Evolutionary conservation across 78 protist genomes (phyloP), one percentile per base, ranked within the genome.

Genomic region (Anaeramoeba flamelloides): DNA sequence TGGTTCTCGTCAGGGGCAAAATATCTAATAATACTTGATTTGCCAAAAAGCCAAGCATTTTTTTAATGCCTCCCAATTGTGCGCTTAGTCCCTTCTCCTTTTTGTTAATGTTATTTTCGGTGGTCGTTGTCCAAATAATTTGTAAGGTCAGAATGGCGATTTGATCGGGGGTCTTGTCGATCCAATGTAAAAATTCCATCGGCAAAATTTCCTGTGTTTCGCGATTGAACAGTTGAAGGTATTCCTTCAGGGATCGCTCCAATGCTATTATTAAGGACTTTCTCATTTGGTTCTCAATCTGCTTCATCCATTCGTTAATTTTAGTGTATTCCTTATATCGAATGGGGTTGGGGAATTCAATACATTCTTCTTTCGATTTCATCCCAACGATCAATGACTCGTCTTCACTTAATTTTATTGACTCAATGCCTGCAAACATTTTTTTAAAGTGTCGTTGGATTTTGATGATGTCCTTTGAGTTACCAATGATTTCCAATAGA

Each of bases 401-500:
- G 39, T 82, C 90, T 3, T 85, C 90, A 31, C 79, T 84, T 33
- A 91, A 80, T 1, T 39, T 33, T 36, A 53, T 53, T 39, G 8
- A 79, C 4, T 26, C 38, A 34, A 41, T 69, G 22, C 74, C 81
- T 74, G 99, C 94, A 82, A 94, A 96, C 99, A 96, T 92, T 84
- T 96, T 96, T 81, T 80, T 80, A 78, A 94, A 83, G 81, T 94
- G 97, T 41, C 90, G 89, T 86, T 93, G 96, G 32, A 92, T 32
- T 40, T 41, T 81, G 31, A 81, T 30, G 17, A 74, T 39, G 3
- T 80, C 79, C 40, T 87, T 88, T 77, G 89, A 74, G 85, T 90
- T 89, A 83, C 98, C 98, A 41, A 97, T 88, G 78, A 97, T 92
- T 82, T 97, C 99, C 36, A 97, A 90, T 39, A 97, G 84, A 81